Percentiles rank a stretch among this genome's conserved stretches.
These are phyloP conservation scores for Bauhinia variegata DNA, from an alignment of 306 rosid species.

Conservation along the genomic window DNA sequence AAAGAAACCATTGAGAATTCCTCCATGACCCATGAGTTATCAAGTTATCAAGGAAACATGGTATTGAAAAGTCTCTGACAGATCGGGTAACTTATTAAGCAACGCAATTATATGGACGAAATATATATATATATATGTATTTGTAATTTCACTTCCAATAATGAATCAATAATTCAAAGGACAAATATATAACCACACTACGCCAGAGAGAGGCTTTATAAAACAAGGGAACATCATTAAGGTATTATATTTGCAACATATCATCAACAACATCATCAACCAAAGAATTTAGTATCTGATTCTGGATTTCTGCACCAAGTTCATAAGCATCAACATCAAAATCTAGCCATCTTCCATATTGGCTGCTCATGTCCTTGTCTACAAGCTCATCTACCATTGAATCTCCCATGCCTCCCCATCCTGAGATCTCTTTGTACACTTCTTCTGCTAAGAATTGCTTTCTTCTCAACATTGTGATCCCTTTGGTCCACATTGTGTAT, in stretches of 20 bases:
- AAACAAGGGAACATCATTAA: conserved; percentile 5
- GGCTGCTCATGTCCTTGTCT: conserved; percentile 84
- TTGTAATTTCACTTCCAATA: no score
- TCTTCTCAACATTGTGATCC: conserved; percentile 65
- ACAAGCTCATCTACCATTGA: conserved; percentile 92
- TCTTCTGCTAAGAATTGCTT: conserved; percentile 70
- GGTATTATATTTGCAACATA: conserved; percentile 43
- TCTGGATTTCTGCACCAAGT: conserved; percentile 70
- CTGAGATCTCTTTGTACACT: conserved; percentile 69
- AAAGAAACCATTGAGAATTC: no score
- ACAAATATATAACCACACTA: no score
- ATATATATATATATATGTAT: no score
- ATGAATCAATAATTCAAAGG: no score
- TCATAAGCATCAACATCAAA: conserved; percentile 66
- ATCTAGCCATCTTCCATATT: conserved; percentile 77
- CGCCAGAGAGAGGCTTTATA: no score
- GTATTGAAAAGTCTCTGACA: no score
- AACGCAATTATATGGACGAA: no score
- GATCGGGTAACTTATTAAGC: no score
- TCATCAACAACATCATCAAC: conserved; percentile 67
- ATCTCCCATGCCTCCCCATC: conserved; percentile 72
- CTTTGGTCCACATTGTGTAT: conserved; percentile 70
- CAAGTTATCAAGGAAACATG: no score
- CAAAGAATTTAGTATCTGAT: conserved; percentile 66
- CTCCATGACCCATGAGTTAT: no score